Base-by-base conservation (phyloP, 2,329 filamentous ascomycete genomes). In the Ascosphaera apis region DNA sequence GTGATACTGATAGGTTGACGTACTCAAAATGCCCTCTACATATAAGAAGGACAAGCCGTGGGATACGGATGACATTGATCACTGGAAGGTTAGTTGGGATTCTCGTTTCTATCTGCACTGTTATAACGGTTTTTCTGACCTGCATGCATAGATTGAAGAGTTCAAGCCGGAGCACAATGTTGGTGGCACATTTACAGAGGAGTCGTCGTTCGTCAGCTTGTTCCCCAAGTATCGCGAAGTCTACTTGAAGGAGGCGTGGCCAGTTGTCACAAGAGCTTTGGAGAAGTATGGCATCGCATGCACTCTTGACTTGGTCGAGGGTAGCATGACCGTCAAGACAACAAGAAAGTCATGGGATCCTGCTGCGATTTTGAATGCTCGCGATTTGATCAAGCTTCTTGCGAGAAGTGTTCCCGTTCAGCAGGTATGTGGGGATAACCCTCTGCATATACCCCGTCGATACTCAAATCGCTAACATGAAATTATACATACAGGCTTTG, bases 201-300 rank as follows among this genome's bases (percentile, higher is more conserved):
- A 95, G 61, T 92, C 82, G 1, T 83, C 79, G 3, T 98, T 98
- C 53, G 61, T 61, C 41, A 67, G 63, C 9, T 58, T 95, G 4
- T 95, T 95, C 52, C 88, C 88, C 43, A 92, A 92, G 58, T 98
- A 98, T 57, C 76, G 88, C 49, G 88, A 98, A 65, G 69, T 81
- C 35, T 93, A 95, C 50, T 63, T 98, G 38, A 83, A 80, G 51
- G 81, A 91, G 53, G 76, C 77, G 47, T 98, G 88, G 88, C 82
- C 86, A 2, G 67, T 91, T 33, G 72, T 98, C 40, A 95, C 83
- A 18, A 76, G 77, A 48, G 67, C 80, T 1, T 72, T 98, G 40
- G 80, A 91, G 49, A 91, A 88, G 57, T 64, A 69, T 38, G 83
- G 84, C 44, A 82, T 98, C 33, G 81, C 79, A 31, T 93, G 86